These are phyloP conservation scores for Fusarium devonianum DNA, from an alignment of 2,329 filamentous ascomycete species.

Conservation along the genomic window DNA sequence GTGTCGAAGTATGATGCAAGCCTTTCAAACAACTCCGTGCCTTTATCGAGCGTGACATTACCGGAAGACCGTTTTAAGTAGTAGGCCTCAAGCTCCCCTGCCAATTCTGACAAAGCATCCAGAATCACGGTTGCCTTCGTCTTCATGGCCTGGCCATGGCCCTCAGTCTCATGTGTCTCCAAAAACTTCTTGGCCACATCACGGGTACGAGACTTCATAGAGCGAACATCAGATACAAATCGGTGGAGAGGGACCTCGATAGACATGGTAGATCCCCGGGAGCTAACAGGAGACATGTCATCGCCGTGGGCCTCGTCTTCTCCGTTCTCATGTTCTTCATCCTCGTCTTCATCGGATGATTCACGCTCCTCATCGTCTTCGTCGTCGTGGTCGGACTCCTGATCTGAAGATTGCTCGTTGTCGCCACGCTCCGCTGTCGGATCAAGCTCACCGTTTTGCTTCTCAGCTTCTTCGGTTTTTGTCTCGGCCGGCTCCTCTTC, in stretches of 20 bases:
- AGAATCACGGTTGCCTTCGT: conserved; percentile 81
- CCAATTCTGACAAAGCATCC: conserved; percentile 73
- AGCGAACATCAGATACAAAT: conserved; percentile 57
- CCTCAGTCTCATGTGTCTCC: conserved; percentile 80
- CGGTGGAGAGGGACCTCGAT: conserved; percentile 62
- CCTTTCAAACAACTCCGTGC: conserved; percentile 72
- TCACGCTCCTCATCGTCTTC: conserved; percentile 48
- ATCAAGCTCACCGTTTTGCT: conserved; percentile 39
- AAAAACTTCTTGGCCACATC: conserved; percentile 83
- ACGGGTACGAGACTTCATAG: conserved; percentile 72
- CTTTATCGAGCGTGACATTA: conserved; percentile 57
- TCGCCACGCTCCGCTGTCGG: conserved; percentile 40
- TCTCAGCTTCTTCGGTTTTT: conserved; percentile 22
- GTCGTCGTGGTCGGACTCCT: conserved; percentile 41
- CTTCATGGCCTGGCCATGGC: conserved; percentile 74
- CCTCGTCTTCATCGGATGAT: conserved; percentile 54
- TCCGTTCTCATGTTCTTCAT: conserved; percentile 58
- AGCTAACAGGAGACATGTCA: conserved; percentile 70
- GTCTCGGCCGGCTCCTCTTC: conserved; percentile 47
- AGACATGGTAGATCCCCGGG: conserved; percentile 71
- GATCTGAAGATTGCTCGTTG: conserved; percentile 42
- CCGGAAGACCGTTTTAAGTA: conserved; percentile 66
- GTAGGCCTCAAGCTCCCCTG: conserved; percentile 73
- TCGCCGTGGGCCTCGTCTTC: conserved; percentile 62
- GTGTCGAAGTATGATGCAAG: conserved; percentile 87